Evolutionary conservation across 2,329 filamentous ascomycete species (phyloP), one percentile per base, ranked within the genome.

Genomic region (Trichoderma oligosporum): DNA sequence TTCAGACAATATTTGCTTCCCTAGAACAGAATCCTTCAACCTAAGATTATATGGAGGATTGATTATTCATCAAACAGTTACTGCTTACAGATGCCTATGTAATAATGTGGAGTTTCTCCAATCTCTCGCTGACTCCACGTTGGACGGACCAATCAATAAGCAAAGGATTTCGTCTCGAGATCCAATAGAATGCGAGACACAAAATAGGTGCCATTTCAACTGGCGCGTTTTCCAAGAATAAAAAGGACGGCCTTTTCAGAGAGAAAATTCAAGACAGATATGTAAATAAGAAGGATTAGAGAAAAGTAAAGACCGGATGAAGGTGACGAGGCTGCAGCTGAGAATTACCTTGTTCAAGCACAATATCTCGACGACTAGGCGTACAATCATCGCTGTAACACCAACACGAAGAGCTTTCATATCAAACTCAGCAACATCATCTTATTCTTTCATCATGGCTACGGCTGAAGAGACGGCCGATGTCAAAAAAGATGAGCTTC

Each of bases 401-500:
- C 31, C 22, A 1, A 55, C 5, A 36, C 9, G 16, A 22, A 38
- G n/a, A 29, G 33, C 9, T 16, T 29, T 46, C 29, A 46, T 38
- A 55, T 55, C 51, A 20, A 25, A 24, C 2, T 46, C 41, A 2
- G 16, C 41, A 8, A 8, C n/a, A 38, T 16, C 29, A 4, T 12
- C 14, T 24, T 29, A 35, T 31, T n/a, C 41, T 1, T 27, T 46
- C 31, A 31, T 12, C 22, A 55, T 55, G 51, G 39, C 51, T 22
- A 38, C 31, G 7, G 38, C 29, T 8, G 12, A 29, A n/a, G 33
- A 51, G 6, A n/a, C 47, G 22, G 8, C 47, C 27, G 29, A 51
- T 2, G 51, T 9, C 31, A 55, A 20, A 11, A 36, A 46, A 7
- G 29, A 68, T 12, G 61, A 64, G 12, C 71, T 88, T 1, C 84